A percentile compares a stretch with the other conserved stretches of the same genome.
phyloP scores from a whole-genome alignment of 2,329 filamentous ascomycete genomes.

The Dactylellina drechsleri region DNA sequence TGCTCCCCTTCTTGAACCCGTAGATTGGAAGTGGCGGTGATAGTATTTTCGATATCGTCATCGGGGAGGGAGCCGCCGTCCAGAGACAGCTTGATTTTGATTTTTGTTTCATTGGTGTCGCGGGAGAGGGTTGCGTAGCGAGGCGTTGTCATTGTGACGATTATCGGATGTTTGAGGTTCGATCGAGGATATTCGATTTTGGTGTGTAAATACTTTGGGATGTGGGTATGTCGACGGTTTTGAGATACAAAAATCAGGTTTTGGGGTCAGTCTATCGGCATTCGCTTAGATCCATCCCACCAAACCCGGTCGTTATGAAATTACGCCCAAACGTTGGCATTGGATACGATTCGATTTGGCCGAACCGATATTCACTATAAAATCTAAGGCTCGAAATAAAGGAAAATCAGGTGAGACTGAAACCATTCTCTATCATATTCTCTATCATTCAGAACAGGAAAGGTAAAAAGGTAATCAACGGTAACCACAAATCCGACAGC shows the following conservation, averaged over 20 bases:
- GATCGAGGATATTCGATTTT: too few relatives aligned
- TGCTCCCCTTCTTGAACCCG: conserved; percentile 58
- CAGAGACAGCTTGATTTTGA: conserved; percentile 89
- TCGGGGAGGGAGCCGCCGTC: conserved; percentile 83
- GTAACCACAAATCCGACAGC: neutral
- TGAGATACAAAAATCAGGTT: neutral
- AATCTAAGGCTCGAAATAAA: neutral
- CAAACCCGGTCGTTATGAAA: neutral
- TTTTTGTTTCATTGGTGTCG: conserved; percentile 98
- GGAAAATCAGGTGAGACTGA: neutral
- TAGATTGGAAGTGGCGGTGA: conserved; percentile 7
- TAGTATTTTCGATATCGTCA: conserved; percentile 66
- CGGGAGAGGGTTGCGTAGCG: conserved; percentile 83
- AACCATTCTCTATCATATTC: conserved; percentile 11
- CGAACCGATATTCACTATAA: neutral
- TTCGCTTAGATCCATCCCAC: conserved; percentile 28
- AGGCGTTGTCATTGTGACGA: conserved; percentile 40
- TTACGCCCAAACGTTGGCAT: neutral
- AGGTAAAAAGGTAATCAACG: neutral
- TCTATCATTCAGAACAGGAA: conserved; percentile 9
- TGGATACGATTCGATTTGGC: conserved; percentile 1
- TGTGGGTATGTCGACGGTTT: neutral
- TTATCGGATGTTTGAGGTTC: neutral
- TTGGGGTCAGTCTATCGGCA: conserved; percentile 44
- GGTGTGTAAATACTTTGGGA: neutral